phyloP scores from a whole-genome alignment of 2,329 filamentous ascomycete genomes.

The Ceratocystis alfenasii region DNA sequence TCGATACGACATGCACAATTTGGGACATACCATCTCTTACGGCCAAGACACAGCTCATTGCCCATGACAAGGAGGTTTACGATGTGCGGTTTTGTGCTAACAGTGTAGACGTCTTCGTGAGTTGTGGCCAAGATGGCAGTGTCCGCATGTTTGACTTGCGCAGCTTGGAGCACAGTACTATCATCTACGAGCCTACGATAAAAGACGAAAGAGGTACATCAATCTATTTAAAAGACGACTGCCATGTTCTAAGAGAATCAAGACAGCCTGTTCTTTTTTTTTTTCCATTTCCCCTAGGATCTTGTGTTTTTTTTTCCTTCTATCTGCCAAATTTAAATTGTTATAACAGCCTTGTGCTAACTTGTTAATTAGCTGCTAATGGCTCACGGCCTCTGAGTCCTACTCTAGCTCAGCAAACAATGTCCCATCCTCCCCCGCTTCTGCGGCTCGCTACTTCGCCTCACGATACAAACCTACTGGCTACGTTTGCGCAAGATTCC shows the following conservation, averaged over 20 bases:
- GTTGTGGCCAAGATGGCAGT: slow-evolving; percentile 92
- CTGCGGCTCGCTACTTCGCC: slow-evolving; percentile 79
- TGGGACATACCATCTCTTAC: slow-evolving; percentile 98
- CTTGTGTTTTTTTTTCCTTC: slow-evolving; percentile 23
- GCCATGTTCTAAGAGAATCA: background rate
- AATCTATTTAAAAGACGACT: background rate
- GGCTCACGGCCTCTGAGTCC: slow-evolving; percentile 54
- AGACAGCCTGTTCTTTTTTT: background rate
- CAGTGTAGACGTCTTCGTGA: slow-evolving; percentile 97
- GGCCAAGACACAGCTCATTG: slow-evolving; percentile 94
- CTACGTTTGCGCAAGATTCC: slow-evolving; percentile 93
- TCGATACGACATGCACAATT: slow-evolving; percentile 97
- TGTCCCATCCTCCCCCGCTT: slow-evolving; percentile 64
- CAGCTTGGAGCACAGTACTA: slow-evolving; percentile 93
- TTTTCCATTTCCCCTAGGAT: background rate
- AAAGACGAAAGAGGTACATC: slow-evolving; percentile 62
- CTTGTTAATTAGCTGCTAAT: slow-evolving; percentile 36
- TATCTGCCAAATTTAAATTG: background rate
- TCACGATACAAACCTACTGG: slow-evolving; percentile 86
- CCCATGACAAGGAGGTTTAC: slow-evolving; percentile 97
- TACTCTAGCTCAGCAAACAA: slow-evolving; percentile 63
- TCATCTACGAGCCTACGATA: slow-evolving; percentile 93
- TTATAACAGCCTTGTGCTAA: slow-evolving; percentile 6
- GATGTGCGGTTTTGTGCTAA: slow-evolving; percentile 97
- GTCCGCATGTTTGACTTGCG: slow-evolving; percentile 97